Base-by-base conservation (phyloP, 768 basidiomycete genomes). In the Collybiopsis luxurians region DNA sequence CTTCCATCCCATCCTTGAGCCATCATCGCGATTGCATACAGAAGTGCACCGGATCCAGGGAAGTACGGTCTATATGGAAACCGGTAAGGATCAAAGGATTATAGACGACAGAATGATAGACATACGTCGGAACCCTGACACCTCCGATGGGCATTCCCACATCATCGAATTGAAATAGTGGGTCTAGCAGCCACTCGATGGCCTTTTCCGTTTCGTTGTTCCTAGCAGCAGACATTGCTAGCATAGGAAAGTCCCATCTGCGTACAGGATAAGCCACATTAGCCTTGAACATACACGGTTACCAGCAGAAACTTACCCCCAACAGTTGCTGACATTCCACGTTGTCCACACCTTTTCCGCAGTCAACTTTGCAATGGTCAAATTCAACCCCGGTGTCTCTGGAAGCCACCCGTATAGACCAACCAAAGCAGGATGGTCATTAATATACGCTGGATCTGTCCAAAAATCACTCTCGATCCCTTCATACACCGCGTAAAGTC, bases 201-300 rank as follows among this genome's bases (percentile, higher is more conserved):
- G 82, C 84, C 60, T 78, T 69, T 38, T 76, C 75, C 4, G 72
- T 63, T 28, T 82, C 70, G 4, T 79, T 79, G 44, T 78, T 78
- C 2, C 83, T 72, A 19, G 82, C 83, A 11, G 84, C 82, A 1
- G 79, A 81, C 80, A 85, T 83, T 0, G 83, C 83, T 2, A 84
- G 75, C 78, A 84, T 79, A 0, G 82, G 81, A 60, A 83, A 84
- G 63, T 84, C 84, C 84, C 83, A 85, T 34, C 82, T 82, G 57
- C 38, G 27, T 5, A 4, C 6, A 28, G 11, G 28, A 27, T 17
- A 34, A 48, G 27, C 47, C 3, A 17, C 34, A 36, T 44, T 26
- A 28, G 24, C 21, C 26, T 1, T 48, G 21, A 23, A 23, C 17
- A 13, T 19, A 26, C 44, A 27, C 47, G 15, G 4, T 21, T 42